A percentile compares a stretch with the other conserved stretches of the same genome.
These are phyloP conservation scores for Suaeda aralocaspica DNA, from an alignment of 148 eudicot species.

Conservation along the genomic window DNA sequence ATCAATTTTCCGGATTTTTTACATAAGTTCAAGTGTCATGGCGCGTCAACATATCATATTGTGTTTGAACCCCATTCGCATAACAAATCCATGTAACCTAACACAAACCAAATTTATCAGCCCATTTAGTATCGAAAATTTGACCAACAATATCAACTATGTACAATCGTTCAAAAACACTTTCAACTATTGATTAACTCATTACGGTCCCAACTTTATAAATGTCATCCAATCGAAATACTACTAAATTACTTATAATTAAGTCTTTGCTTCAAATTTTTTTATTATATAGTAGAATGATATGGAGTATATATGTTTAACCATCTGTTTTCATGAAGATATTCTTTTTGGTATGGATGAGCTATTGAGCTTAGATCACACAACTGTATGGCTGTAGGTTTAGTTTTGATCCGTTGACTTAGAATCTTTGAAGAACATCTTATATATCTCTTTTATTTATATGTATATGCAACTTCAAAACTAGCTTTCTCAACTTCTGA, in stretches of 20 bases:
- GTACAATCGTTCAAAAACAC: too few species aligned
- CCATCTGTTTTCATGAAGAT: not conserved
- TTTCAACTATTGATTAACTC: too few species aligned
- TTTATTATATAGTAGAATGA: not conserved
- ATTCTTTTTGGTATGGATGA: slow-evolving; percentile 1
- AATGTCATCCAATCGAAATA: too few species aligned
- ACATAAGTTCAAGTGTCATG: too few species aligned
- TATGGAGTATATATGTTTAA: not conserved
- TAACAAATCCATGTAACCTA: not conserved
- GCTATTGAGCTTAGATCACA: not conserved
- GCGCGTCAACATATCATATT: too few species aligned
- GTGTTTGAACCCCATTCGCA: not conserved
- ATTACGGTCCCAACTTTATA: too few species aligned
- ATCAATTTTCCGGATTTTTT: too few species aligned
- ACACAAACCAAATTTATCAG: not conserved
- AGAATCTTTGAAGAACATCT: not conserved
- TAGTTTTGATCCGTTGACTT: slow-evolving; percentile 2
- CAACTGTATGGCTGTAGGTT: not conserved
- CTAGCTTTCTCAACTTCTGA: not conserved
- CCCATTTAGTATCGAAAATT: too few species aligned
- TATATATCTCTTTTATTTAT: too few species aligned
- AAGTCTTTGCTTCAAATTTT: not conserved
- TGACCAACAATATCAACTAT: too few species aligned
- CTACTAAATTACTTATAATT: too few species aligned
- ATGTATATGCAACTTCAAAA: not conserved